phyloP scores from a whole-genome alignment of 495 filamentous ascomycete genomes.

The Aspergillus steynii region DNA sequence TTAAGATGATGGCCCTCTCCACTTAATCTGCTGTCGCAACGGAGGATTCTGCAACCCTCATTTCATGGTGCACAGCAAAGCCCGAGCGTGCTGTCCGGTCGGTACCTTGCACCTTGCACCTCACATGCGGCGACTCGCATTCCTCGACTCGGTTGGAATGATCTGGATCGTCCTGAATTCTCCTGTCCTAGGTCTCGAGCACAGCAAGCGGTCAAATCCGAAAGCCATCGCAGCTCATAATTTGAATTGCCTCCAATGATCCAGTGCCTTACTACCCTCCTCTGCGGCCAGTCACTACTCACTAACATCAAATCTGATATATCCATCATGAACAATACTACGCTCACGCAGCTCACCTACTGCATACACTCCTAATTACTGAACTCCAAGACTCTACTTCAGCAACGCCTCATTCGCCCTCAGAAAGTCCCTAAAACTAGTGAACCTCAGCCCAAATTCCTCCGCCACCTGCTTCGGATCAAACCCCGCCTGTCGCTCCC shows the following conservation, averaged over 20 bases:
- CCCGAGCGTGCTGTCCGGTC: background rate
- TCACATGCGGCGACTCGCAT: background rate
- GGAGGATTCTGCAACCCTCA: background rate
- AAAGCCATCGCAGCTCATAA: too few species aligned
- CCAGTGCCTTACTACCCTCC: too few species aligned
- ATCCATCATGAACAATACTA: too few species aligned
- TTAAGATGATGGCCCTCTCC: background rate
- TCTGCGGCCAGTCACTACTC: too few species aligned
- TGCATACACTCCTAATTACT: too few species aligned
- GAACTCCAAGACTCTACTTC: background rate
- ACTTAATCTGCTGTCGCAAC: background rate
- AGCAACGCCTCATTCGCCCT: background rate
- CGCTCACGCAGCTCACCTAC: too few species aligned
- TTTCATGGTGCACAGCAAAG: too few species aligned
- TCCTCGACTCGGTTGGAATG: background rate
- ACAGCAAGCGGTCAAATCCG: too few species aligned
- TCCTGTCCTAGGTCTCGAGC: too few species aligned
- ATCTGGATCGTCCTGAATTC: background rate
- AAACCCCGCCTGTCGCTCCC: background rate
- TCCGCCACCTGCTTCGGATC: background rate
- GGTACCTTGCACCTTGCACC: background rate
- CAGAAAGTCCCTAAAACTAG: background rate
- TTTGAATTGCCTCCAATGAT: too few species aligned
- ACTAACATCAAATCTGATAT: too few species aligned
- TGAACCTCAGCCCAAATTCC: background rate